These are phyloP conservation scores for Viridothelium virens DNA, from an alignment of 495 filamentous ascomycete species.

Conservation along the genomic window DNA sequence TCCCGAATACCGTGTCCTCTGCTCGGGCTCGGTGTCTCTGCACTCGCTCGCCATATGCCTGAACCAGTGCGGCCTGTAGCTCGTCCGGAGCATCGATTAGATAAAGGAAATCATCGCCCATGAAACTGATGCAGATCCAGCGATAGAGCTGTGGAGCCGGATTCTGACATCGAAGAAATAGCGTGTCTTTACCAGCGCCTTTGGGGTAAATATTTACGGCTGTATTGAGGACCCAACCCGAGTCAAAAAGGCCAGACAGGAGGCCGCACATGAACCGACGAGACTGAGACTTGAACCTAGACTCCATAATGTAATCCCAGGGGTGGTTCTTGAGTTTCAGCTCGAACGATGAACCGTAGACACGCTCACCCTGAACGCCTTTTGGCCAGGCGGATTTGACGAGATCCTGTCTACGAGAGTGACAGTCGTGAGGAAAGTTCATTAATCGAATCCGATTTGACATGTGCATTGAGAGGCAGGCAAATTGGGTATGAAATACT, in stretches of 20 bases:
- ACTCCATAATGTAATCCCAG: slow-evolving; percentile 1
- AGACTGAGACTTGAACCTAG: slow-evolving; percentile 12
- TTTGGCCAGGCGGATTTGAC: slow-evolving; percentile 10
- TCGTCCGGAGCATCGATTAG: slow-evolving; percentile 18
- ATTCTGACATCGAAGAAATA: slow-evolving; percentile 22
- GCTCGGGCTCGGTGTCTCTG: not conserved
- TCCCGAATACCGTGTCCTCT: slow-evolving; percentile 15
- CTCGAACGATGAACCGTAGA: not conserved
- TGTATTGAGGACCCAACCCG: slow-evolving; percentile 23
- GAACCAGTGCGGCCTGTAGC: not conserved
- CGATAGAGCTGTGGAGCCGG: slow-evolving; percentile 20
- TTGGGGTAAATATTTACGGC: slow-evolving; percentile 19
- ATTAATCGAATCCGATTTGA: slow-evolving; percentile 13
- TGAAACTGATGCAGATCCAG: slow-evolving; percentile 21
- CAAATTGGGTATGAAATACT: not conserved
- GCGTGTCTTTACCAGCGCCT: slow-evolving; percentile 20
- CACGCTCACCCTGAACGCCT: slow-evolving; percentile 10
- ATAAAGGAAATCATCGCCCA: slow-evolving; percentile 14
- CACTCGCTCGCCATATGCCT: not conserved
- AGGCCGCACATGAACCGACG: slow-evolving; percentile 17
- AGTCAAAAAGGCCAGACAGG: slow-evolving; percentile 15
- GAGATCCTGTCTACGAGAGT: not conserved
- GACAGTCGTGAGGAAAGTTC: not conserved
- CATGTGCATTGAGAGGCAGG: slow-evolving; percentile 7
- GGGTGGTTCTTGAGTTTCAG: slow-evolving; percentile 14